phyloP scores from a whole-genome alignment of 2,329 filamentous ascomycete species.

The Colletotrichum theobromicola region DNA sequence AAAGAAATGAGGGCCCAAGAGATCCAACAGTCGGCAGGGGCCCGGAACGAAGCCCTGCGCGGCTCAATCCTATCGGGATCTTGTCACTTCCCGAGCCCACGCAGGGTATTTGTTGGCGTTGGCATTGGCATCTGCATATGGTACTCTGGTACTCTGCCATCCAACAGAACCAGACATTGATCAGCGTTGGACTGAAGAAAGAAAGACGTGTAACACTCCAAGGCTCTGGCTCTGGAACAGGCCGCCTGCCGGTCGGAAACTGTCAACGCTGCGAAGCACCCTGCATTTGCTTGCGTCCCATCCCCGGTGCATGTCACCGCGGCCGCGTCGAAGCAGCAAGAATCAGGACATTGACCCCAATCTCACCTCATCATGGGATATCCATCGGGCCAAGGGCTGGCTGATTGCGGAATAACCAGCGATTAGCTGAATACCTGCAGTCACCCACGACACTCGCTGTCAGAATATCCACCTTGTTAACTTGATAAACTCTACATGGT shows the following conservation, averaged over 20 bases:
- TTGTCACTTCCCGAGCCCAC: conserved; percentile 11
- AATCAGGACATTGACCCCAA: neutral
- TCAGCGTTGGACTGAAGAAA: neutral
- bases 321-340: neutral
- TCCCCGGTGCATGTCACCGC: neutral
- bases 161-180: neutral
- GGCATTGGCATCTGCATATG: neutral
- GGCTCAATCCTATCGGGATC: neutral
- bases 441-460: neutral
- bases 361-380: neutral
- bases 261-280: neutral
- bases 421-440: neutral
- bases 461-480: neutral
- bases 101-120: neutral
- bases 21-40: neutral
- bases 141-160: neutral
- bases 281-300: neutral
- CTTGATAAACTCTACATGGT: neutral
- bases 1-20: neutral
- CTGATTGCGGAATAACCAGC: neutral
- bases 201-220: neutral
- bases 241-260: neutral
- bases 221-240: neutral
- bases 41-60: conserved; percentile 5
- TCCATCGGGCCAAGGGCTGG: neutral